These are phyloP conservation scores for Boletus vinaceobasis DNA, from an alignment of 768 basidiomycete species.

Conservation along the genomic window DNA sequence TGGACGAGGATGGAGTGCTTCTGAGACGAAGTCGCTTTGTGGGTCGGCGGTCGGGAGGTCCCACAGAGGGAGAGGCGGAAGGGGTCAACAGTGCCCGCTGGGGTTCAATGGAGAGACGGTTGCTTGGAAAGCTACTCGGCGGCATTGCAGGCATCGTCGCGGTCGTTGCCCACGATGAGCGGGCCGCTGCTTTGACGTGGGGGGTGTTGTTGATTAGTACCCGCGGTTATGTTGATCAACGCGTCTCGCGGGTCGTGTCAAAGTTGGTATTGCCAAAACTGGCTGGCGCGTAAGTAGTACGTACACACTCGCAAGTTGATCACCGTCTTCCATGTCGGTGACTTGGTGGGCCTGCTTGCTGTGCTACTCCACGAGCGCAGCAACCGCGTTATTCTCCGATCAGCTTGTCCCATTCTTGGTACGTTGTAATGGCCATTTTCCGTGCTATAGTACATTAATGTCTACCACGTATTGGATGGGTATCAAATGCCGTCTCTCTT, in stretches of 20 bases:
- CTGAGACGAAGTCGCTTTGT: conserved; percentile 49
- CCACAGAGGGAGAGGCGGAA: conserved; percentile 28
- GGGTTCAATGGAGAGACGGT: conserved; percentile 12
- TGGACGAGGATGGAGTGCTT: conserved; percentile 42
- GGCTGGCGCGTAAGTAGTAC: not conserved
- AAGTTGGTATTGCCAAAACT: conserved; percentile 11
- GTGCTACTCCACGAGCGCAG: not conserved
- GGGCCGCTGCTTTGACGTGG: not conserved
- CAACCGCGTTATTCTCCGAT: not conserved
- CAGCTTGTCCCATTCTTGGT: not conserved
- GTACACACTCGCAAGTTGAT: no score
- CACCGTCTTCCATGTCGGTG: not conserved
- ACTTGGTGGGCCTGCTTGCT: not conserved
- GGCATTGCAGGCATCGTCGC: conserved; percentile 10
- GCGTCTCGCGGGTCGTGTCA: conserved; percentile 1
- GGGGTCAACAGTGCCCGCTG: conserved; percentile 20
- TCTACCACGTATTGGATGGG: conserved; percentile 6
- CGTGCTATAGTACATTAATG: conserved; percentile 15
- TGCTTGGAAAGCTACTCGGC: not conserved
- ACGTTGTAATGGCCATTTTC: conserved; percentile 2
- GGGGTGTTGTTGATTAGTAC: conserved; percentile 2
- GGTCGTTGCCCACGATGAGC: conserved; percentile 9
- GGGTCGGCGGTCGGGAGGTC: conserved; percentile 37
- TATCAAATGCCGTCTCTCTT: conserved; percentile 8
- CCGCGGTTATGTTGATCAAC: conserved; percentile 8